Base-by-base conservation (phyloP, 768 basidiomycete genomes). In the Tulasnella sp. region DNA sequence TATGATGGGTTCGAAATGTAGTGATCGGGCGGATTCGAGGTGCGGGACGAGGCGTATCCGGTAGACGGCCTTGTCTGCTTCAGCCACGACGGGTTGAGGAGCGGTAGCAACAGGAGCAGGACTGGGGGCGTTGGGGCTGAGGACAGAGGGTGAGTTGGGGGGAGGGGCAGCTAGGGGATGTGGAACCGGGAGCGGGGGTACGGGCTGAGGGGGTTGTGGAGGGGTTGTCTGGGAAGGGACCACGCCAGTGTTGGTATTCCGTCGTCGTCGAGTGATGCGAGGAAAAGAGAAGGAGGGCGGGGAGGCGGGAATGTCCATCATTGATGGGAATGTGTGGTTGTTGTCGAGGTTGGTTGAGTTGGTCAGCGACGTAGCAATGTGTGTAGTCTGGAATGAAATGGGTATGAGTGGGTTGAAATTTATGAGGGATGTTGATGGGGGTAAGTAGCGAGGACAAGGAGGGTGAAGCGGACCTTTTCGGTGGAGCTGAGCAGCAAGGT, bases 21-120 rank as follows among this genome's bases (percentile, higher is more conserved):
- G 81, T 1, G 87, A 86, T 51, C 90, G 82, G 14, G 86, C 79
- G 19, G 84, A 82, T 69, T 97, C 94, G 65, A 98, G 81, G 65
- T 97, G 90, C 11, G 94, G 94, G 8, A 97, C 94, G 52, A 99
- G 83, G 15, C 92, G 84, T 65, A 97, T 88, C 61, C 88, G 85
- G 65, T 87, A 55, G 15, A 27, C 31, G 14, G 37, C 17, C 25
- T 40, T 36, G 17, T 39, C 52, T 15, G 21, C 17, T 37, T 53
- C 36, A 37, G 52, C 15, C 12, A 29, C 23, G 37, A 39, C 11
- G 17, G 35, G 12, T 21, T 36, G 19, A 2, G 21, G 21, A 12
- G 21, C 11, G 12, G 52, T 3, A 29, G 19, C 21, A 39, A 23
- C 5, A n/a, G 51, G 11, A 21, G 39, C 23, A 37, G 52, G 25